phyloP scores from a whole-genome alignment of 2,329 filamentous ascomycete species.

The Atkinsonella texensis region DNA sequence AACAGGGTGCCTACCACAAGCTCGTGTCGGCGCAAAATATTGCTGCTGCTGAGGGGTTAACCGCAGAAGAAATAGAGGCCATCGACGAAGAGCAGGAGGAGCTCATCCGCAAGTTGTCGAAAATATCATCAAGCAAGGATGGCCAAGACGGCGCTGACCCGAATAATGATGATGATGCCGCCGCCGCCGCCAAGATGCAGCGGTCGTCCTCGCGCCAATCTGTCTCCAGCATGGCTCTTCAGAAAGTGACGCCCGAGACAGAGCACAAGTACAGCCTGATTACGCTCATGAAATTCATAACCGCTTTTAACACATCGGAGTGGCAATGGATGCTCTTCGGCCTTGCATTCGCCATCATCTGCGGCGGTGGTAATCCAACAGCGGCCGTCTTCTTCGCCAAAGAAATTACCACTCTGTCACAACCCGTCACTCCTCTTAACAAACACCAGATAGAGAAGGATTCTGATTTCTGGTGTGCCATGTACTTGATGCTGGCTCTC shows the following conservation, averaged over 20 bases:
- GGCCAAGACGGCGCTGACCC: constrained; percentile 39
- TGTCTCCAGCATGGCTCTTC: constrained; percentile 58
- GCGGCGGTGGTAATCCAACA: constrained; percentile 68
- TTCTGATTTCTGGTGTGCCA: constrained; percentile 75
- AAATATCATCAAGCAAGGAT: constrained; percentile 27
- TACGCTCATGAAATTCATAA: constrained; percentile 68
- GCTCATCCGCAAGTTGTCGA: constrained; percentile 30
- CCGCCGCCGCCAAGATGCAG: constrained; percentile 43
- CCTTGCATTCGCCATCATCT: constrained; percentile 61
- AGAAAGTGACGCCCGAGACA: constrained; percentile 36
- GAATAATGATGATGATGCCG: constrained; percentile 51
- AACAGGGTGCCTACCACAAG: constrained; percentile 62
- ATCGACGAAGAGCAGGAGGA: constrained; percentile 38
- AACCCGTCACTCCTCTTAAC: constrained; percentile 34
- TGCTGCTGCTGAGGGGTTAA: constrained; percentile 43
- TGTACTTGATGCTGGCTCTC: constrained; percentile 77
- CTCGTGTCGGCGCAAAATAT: constrained; percentile 86
- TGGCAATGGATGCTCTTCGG: constrained; percentile 61
- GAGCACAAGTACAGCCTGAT: constrained; percentile 54
- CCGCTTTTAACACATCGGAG: constrained; percentile 66
- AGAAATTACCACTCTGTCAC: constrained; percentile 60
- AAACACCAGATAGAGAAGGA: constrained; percentile 50
- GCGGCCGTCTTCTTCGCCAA: constrained; percentile 72
- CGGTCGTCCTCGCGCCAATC: constrained; percentile 45
- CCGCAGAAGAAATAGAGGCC: constrained; percentile 36